Percentiles rank a stretch among this genome's conserved stretches.
phyloP scores from a whole-genome alignment of 768 basidiomycete genomes.

The Gyrodon lividus region DNA sequence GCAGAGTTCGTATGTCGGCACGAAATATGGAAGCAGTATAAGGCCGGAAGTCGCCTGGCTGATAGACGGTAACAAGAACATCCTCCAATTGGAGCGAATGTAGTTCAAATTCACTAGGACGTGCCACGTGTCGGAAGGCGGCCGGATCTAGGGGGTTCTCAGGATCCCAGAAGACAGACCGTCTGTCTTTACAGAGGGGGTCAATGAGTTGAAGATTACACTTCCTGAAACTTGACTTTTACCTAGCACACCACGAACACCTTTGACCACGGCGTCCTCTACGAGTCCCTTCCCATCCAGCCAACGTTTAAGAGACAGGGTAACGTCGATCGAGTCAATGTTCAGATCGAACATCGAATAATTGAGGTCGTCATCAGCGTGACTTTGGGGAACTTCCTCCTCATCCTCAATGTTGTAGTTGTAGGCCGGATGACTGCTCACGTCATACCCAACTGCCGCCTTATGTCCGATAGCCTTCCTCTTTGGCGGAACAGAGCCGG shows the following conservation, averaged over 20 bases:
- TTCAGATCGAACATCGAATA: conserved; percentile 92
- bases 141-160: conserved; percentile 79
- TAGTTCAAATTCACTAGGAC: conserved; percentile 87
- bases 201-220: background rate
- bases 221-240: conserved; percentile 20
- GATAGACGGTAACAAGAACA: conserved; percentile 90
- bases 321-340: conserved; percentile 94
- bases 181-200: conserved; percentile 59
- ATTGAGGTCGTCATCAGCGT: conserved; percentile 58
- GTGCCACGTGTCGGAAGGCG: conserved; percentile 69
- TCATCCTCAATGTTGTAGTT: conserved; percentile 65
- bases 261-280: conserved; percentile 87
- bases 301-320: conserved; percentile 88
- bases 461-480: conserved; percentile 41
- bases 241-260: conserved; percentile 93
- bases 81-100: conserved; percentile 90
- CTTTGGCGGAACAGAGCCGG: conserved; percentile 15
- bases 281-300: conserved; percentile 93
- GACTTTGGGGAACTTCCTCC: conserved; percentile 29
- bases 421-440: conserved; percentile 73
- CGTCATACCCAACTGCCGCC: conserved; percentile 70
- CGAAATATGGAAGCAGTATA: conserved; percentile 92
- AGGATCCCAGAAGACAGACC: conserved; percentile 83
- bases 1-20: conserved; percentile 77
- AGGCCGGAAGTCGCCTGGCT: conserved; percentile 89